Evolutionary conservation across 163 green algal genomes (phyloP).

Genomic region (Coccomyxa subellipsoidea): DNA sequence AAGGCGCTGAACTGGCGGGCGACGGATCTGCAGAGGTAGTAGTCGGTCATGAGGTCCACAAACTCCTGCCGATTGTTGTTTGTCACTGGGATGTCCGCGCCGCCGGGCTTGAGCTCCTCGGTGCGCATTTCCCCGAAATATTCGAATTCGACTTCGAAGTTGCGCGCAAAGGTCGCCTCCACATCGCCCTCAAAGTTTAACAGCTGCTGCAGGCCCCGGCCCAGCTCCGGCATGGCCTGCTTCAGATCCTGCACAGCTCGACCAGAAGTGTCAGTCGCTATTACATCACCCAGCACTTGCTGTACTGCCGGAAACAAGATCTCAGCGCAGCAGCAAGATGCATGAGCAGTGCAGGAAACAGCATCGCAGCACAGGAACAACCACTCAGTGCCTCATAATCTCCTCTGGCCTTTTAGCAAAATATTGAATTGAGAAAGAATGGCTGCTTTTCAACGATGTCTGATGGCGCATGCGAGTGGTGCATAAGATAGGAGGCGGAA

Average conservation of each 20-base stretch:
- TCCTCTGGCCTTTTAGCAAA: too few species aligned
- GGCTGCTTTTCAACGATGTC: too few species aligned
- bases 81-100: conserved; percentile 10
- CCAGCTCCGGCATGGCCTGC: conserved; percentile 34
- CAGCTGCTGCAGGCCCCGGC: conserved; percentile 19
- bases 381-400: too few species aligned
- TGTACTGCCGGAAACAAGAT: not conserved
- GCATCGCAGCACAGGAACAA: too few species aligned
- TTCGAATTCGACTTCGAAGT: conserved; percentile 55
- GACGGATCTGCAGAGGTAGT: conserved; percentile 65
- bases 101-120: conserved; percentile 47
- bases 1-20: conserved; percentile 75
- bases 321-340: not conserved
- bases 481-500: too few species aligned
- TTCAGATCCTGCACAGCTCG: conserved; percentile 53
- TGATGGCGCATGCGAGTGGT: too few species aligned
- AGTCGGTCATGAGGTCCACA: conserved; percentile 67
- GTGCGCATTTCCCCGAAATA: conserved; percentile 54
- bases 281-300: not conserved
- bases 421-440: too few species aligned
- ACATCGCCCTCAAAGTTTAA: not conserved
- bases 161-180: conserved; percentile 53
- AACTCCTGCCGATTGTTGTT: conserved; percentile 66
- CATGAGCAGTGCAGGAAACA: too few species aligned
- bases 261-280: not conserved